Conservation (phyloP, 164 flowering plant species). For the Nelumbo lutea region DNA sequence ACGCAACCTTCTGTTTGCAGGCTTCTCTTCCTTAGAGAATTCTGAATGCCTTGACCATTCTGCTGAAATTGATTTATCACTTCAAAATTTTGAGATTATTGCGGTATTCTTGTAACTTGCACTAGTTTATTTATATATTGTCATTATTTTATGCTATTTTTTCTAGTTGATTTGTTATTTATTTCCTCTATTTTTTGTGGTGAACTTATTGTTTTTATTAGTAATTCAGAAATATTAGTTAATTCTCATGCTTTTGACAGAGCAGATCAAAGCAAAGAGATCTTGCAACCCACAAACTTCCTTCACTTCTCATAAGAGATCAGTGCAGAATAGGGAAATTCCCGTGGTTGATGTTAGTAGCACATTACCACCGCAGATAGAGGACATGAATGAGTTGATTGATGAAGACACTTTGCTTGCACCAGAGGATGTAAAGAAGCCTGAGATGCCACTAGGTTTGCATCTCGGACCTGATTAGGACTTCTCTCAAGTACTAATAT, state of each 20-base stretch:
- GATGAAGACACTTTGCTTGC: conserved; percentile 18
- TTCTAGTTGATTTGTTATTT: too few species aligned
- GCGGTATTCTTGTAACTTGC: conserved; percentile 15
- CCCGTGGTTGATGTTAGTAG: conserved; percentile 10
- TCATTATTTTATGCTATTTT: neutral
- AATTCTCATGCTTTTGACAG: conserved; percentile 10
- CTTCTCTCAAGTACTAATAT: neutral
- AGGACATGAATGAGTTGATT: conserved; percentile 17
- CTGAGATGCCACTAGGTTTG: conserved; percentile 19
- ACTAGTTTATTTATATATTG: neutral
- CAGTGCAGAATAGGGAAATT: conserved; percentile 8
- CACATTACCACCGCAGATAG: conserved; percentile 11
- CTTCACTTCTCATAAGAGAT: conserved; percentile 6
- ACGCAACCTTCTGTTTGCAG: conserved; percentile 23
- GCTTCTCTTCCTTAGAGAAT: conserved; percentile 14
- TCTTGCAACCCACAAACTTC: conserved; percentile 9
- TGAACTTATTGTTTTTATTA: neutral
- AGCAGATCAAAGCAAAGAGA: conserved; percentile 24
- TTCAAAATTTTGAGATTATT: conserved; percentile 24
- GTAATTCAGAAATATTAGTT: neutral
- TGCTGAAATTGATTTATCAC: conserved; percentile 18
- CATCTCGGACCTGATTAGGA: conserved; percentile 1
- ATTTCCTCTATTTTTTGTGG: too few species aligned
- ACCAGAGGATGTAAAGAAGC: conserved; percentile 15
- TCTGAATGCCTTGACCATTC: conserved; percentile 23